Evolutionary conservation across 148 eudicot species (phyloP), one percentile per base, ranked within the genome.

Genomic region (Euryodendron excelsum): DNA sequence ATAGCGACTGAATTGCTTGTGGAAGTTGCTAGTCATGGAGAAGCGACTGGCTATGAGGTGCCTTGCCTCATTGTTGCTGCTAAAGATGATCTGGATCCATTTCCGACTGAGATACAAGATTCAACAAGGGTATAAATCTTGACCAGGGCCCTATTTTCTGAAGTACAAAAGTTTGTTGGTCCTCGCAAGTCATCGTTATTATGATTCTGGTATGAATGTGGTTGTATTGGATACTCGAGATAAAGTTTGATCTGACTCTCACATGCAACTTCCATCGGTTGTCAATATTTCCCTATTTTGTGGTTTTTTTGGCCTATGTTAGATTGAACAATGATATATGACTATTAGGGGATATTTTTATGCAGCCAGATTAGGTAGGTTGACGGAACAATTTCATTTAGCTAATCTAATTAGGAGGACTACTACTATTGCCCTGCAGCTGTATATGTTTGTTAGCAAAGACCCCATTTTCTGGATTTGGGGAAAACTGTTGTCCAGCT

Each of bases 41-140:
- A 96, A 90, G 83, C 89, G 63, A 89, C 90, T 78, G 92, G 99
- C 36, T 89, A 87, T 86, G 91, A 90, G 87, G 89, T 93, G 59
- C 97, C 99, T 81, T 96, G 93, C 77, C 94, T 89, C 75, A 91
- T 93, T 69, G 93, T 91, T 80, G 89, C 99, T 25, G 93, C 97
- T 69, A 96, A 96, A 86, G 93, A 91, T 77, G 98, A 93, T 85
- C 82, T 89, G 34, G 88, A 90, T 76, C 88, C 96, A 41, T 87
- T 87, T 82, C 79, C 85, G 72, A 85, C 86, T 79, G 94, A 87
- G 80, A 90, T 96, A 58, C 90, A 87, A 73, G 97, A 91, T 86
- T 88, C 97, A 56, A 88, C 96, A 36, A 85, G 91, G 97, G 99
- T 91, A 92, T 44, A 47, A 50, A 37, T 69, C 52, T 65, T 81